Evolutionary conservation across 257 asterid species (phyloP).

Genomic region (Euphrasia confusa): DNA sequence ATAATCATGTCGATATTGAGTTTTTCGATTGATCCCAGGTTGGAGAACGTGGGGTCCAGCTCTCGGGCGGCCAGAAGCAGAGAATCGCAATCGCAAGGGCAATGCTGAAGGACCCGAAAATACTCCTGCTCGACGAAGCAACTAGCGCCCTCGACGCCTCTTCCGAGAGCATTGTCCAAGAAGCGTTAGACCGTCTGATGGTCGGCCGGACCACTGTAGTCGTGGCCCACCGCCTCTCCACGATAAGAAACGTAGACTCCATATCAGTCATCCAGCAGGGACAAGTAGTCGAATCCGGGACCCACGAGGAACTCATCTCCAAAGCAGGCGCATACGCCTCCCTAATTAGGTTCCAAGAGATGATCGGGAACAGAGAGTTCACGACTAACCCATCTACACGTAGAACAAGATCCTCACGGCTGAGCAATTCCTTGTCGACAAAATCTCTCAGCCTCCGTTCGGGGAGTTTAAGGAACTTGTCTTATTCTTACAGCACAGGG

Average conservation of each 20-base stretch:
- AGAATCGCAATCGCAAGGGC: slow-evolving; percentile 94
- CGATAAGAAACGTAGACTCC: slow-evolving; percentile 84
- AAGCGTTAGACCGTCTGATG: slow-evolving; percentile 90
- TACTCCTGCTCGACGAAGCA: slow-evolving; percentile 90
- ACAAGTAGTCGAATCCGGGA: slow-evolving; percentile 89
- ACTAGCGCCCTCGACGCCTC: slow-evolving; percentile 93
- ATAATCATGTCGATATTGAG: no score
- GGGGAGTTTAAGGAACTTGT: slow-evolving; percentile 80
- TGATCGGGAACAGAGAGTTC: slow-evolving; percentile 75
- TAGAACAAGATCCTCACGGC: slow-evolving; percentile 77
- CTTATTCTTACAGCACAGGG: slow-evolving; percentile 92
- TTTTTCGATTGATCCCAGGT: slow-evolving; percentile 43
- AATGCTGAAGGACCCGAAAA: slow-evolving; percentile 81
- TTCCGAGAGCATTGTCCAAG: slow-evolving; percentile 91
- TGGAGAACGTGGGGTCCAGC: slow-evolving; percentile 97
- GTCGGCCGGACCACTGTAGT: slow-evolving; percentile 89
- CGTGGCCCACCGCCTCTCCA: slow-evolving; percentile 92
- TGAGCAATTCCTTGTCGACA: slow-evolving; percentile 85
- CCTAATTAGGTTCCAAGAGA: slow-evolving; percentile 82
- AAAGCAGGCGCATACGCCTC: slow-evolving; percentile 89
- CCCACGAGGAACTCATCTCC: slow-evolving; percentile 80
- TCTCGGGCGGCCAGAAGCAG: slow-evolving; percentile 96
- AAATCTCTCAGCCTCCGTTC: slow-evolving; percentile 96
- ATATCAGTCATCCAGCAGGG: slow-evolving; percentile 94
- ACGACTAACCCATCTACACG: slow-evolving; percentile 79